Conservation (phyloP, 306 rosid species). For the Parietaria judaica region DNA sequence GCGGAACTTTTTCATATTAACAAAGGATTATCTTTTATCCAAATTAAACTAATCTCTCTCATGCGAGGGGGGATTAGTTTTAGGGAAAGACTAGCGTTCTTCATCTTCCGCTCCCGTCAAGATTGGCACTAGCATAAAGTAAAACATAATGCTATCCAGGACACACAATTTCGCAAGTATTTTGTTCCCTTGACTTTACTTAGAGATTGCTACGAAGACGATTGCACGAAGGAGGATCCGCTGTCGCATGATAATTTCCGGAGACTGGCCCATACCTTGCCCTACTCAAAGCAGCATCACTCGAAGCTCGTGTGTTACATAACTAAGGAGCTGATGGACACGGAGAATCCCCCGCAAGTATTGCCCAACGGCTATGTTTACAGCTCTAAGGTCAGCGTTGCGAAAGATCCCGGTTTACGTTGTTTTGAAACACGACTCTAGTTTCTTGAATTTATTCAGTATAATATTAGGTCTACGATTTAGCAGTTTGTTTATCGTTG, state of each 20-base stretch:
- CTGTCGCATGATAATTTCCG: slow-evolving; percentile 83
- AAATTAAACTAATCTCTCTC: no score
- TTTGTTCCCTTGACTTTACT: slow-evolving; percentile 50
- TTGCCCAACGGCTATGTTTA: slow-evolving; percentile 91
- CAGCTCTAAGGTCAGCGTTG: slow-evolving; percentile 63
- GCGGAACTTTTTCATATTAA: no score
- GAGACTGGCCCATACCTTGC: slow-evolving; percentile 68
- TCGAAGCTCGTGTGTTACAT: slow-evolving; percentile 97
- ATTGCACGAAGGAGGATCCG: slow-evolving; percentile 97
- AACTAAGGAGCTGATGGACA: slow-evolving; percentile 93
- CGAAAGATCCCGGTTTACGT: slow-evolving; percentile 1
- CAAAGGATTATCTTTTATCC: no score
- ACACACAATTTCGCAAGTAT: no score
- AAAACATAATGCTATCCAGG: no score
- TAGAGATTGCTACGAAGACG: slow-evolving; percentile 91
- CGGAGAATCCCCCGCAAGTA: slow-evolving; percentile 91
- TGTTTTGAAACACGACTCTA: background rate
- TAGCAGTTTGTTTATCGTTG: slow-evolving; percentile 9
- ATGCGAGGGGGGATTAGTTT: no score
- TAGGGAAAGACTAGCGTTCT: no score
- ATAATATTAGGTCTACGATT: background rate
- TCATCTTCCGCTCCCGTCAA: no score
- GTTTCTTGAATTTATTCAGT: slow-evolving; percentile 5
- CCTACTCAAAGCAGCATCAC: slow-evolving; percentile 87
- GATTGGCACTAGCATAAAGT: no score